Conservation (phyloP, 345 rosid genomes). For the Salix suchowensis region DNA sequence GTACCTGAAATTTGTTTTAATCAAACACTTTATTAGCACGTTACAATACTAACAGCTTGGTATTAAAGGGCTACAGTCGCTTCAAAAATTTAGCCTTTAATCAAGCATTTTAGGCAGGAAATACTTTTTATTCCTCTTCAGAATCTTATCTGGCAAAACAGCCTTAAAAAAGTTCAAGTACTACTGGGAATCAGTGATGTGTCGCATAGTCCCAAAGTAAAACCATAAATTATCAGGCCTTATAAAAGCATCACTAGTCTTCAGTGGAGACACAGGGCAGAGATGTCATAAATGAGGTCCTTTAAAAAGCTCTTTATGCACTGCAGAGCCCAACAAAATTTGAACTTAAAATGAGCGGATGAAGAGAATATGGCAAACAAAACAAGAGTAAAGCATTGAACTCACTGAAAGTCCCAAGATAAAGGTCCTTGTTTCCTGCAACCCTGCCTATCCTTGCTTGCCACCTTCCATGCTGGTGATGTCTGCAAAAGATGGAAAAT, state of each 20-base stretch:
- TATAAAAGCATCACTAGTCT: constrained; percentile 36
- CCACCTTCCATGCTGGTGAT: constrained; percentile 90
- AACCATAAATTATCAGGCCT: constrained; percentile 27
- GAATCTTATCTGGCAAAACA: constrained; percentile 8
- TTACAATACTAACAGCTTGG: not conserved
- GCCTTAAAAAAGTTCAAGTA: constrained; percentile 20
- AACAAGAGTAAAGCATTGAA: constrained; percentile 7
- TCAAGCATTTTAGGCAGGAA: not conserved
- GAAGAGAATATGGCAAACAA: not conserved
- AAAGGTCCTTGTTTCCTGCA: constrained; percentile 86
- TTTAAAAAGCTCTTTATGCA: constrained; percentile 19
- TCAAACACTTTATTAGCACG: not conserved
- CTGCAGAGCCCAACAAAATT: not conserved
- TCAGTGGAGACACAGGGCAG: constrained; percentile 32
- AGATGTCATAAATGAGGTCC: constrained; percentile 14
- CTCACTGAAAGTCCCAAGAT: constrained; percentile 81
- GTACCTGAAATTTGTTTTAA: constrained; percentile 39
- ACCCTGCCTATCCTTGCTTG: constrained; percentile 86
- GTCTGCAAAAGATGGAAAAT: constrained; percentile 29
- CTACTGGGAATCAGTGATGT: constrained; percentile 10
- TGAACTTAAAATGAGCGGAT: constrained; percentile 14
- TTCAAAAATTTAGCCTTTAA: not conserved
- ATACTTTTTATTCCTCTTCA: constrained; percentile 2
- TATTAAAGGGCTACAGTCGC: not conserved
- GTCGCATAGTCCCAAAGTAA: constrained; percentile 22